Conservation (phyloP, 371 early-diverging fungal genomes). For the Mucor irregularis region DNA sequence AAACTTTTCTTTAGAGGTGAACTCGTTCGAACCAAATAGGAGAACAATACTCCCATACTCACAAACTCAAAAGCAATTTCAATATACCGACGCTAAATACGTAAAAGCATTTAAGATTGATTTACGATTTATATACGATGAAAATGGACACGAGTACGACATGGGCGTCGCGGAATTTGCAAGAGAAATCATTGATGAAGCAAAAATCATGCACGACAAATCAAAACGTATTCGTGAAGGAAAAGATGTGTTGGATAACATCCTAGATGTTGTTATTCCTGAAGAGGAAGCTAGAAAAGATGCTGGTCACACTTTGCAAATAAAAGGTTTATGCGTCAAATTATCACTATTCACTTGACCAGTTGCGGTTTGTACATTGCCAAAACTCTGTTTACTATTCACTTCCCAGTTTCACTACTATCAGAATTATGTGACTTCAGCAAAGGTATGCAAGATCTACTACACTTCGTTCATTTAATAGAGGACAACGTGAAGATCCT, state of each 20-base stretch:
- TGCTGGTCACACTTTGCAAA: background rate
- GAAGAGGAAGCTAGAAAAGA: background rate
- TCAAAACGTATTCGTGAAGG: slow-evolving; percentile 13
- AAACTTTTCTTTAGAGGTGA: too few relatives aligned
- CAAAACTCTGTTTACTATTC: background rate
- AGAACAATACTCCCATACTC: too few relatives aligned
- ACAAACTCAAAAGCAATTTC: too few relatives aligned
- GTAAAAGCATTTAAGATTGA: background rate
- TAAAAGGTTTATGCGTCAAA: slow-evolving; percentile 7
- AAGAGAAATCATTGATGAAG: background rate
- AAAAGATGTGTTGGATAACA: slow-evolving; percentile 7
- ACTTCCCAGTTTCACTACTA: slow-evolving; percentile 1
- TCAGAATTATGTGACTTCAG: background rate
- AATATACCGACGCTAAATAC: too few relatives aligned
- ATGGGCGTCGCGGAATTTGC: slow-evolving; percentile 6
- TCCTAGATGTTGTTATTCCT: background rate
- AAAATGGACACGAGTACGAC: slow-evolving; percentile 1
- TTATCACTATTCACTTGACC: background rate
- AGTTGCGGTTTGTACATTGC: background rate
- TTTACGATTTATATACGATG: background rate
- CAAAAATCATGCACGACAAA: slow-evolving; percentile 3
- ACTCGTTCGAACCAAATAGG: too few relatives aligned
- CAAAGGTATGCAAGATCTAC: background rate
- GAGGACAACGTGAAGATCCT: background rate
- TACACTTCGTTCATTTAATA: background rate